A percentile compares a stretch with the other conserved stretches of the same genome.
Conservation (phyloP, 106 monocot species). For the Dendrobium nobile region DNA sequence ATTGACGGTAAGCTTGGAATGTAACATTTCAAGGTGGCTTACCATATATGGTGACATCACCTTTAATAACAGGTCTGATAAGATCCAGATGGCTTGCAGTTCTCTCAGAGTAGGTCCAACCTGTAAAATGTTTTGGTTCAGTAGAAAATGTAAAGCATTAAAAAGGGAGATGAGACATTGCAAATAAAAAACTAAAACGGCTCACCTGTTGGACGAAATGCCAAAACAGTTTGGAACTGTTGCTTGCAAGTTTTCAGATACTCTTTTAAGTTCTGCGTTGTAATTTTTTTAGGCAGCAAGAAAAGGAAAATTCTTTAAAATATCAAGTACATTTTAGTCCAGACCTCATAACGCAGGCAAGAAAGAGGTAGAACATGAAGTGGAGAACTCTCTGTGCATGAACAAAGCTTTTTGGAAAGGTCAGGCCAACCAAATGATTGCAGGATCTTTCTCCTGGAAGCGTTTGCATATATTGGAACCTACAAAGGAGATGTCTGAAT, state of each 20-base stretch:
- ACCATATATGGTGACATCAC: constrained; percentile 59
- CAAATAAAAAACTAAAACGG: neutral
- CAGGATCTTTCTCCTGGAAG: constrained; percentile 59
- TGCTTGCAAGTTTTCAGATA: constrained; percentile 42
- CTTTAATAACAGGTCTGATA: constrained; percentile 46
- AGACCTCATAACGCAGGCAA: constrained; percentile 47
- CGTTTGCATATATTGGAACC: constrained; percentile 49
- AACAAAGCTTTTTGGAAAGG: constrained; percentile 41
- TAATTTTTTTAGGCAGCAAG: neutral
- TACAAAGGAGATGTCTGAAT: constrained; percentile 14
- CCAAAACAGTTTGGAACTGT: constrained; percentile 43
- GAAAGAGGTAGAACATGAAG: constrained; percentile 66
- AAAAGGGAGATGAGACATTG: neutral
- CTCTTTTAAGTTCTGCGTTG: constrained; percentile 36
- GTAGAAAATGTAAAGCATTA: constrained; percentile 5
- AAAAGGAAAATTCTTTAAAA: neutral
- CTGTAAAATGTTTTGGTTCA: constrained; percentile 15
- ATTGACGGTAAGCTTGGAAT: neutral
- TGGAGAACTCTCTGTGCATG: constrained; percentile 24
- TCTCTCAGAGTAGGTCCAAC: constrained; percentile 63
- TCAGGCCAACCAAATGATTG: constrained; percentile 62
- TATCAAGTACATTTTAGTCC: neutral
- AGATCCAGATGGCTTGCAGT: constrained; percentile 48
- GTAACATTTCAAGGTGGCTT: constrained; percentile 6
- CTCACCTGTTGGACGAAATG: constrained; percentile 72